These are phyloP conservation scores for Scutellaria baicalensis DNA, from an alignment of 257 asterid genomes.

Conservation along the genomic window DNA sequence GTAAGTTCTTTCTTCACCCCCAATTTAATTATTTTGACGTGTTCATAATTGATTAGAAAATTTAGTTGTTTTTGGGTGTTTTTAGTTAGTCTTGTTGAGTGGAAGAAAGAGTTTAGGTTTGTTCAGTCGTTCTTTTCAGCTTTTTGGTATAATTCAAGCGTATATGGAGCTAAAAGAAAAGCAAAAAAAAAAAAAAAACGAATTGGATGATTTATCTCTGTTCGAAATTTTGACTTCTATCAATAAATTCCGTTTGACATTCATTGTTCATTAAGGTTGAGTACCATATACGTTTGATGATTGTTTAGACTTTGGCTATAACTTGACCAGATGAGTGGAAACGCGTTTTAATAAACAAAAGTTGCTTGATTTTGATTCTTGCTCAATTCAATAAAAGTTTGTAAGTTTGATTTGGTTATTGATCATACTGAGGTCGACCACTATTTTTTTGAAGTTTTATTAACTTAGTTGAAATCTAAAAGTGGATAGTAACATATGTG, in stretches of 20 bases:
- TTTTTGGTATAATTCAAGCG: background rate
- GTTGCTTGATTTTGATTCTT: background rate
- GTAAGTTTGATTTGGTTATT: background rate
- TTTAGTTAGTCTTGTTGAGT: background rate
- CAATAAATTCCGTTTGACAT: background rate
- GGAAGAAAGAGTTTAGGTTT: background rate
- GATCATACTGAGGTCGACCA: background rate
- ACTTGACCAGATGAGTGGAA: background rate
- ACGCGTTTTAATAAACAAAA: too few species aligned
- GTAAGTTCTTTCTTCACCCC: slow-evolving; percentile 32
- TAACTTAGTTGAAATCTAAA: background rate
- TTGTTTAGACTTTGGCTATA: background rate
- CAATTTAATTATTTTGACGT: background rate
- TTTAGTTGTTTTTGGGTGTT: background rate
- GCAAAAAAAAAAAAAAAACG: background rate
- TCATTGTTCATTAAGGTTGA: background rate
- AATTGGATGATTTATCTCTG: background rate
- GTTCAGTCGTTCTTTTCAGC: background rate
- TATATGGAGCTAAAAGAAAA: background rate
- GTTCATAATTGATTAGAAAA: background rate
- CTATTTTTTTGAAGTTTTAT: background rate
- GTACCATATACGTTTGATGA: background rate
- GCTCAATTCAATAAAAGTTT: background rate
- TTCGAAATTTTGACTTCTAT: background rate
- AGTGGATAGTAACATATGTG: too few species aligned